phyloP scores from a whole-genome alignment of 768 basidiomycete species.

The Tricholoma flavovirens region DNA sequence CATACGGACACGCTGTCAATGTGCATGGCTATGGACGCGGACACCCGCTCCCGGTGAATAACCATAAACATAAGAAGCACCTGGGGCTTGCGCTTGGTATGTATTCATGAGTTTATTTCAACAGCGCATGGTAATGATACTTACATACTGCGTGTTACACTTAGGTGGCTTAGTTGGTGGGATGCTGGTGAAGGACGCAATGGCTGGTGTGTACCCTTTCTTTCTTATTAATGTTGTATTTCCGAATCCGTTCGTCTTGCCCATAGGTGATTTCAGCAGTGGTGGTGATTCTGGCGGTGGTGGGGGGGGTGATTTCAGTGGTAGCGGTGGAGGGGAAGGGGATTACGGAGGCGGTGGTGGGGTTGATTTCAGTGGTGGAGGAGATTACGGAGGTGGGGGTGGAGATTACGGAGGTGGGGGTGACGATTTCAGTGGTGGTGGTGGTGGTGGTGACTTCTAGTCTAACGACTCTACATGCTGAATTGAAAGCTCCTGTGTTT shows the following conservation, averaged over 20 bases:
- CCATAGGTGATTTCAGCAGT: conserved; percentile 6
- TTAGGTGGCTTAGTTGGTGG: conserved; percentile 61
- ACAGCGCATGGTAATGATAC: no score
- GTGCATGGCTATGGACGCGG: conserved; percentile 18
- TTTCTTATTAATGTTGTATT: neutral
- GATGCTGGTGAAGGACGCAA: conserved; percentile 43
- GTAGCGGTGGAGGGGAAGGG: no score
- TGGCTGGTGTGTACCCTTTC: neutral
- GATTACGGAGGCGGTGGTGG: no score
- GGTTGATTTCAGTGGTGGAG: no score
- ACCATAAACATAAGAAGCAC: conserved; percentile 31
- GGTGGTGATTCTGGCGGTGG: conserved; percentile 1
- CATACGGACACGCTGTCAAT: conserved; percentile 10
- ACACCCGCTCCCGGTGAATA: no score
- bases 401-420: no score
- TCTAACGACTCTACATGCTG: no score
- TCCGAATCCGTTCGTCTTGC: neutral
- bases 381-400: no score
- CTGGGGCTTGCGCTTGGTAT: neutral
- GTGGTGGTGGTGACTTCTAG: no score
- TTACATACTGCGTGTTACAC: neutral
- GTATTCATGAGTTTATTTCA: neutral
- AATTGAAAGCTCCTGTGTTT: no score
- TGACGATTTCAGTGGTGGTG: no score
- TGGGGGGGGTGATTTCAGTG: neutral